These are phyloP conservation scores for Cardiospermum halicacabum DNA, from an alignment of 345 rosid species.

Conservation along the genomic window DNA sequence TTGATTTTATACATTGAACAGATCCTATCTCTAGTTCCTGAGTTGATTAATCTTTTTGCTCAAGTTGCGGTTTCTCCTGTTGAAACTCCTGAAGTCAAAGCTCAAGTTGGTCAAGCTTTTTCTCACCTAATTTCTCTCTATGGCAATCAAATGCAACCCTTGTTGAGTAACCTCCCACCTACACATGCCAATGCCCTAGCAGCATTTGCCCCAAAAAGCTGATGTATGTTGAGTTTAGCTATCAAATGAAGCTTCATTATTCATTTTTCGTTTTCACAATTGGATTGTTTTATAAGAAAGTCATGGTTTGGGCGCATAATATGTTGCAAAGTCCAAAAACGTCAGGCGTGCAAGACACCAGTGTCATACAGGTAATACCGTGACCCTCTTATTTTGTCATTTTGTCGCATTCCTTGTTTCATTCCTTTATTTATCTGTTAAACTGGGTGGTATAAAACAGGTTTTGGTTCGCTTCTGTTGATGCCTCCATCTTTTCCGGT, in stretches of 20 bases:
- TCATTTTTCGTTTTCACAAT: neutral
- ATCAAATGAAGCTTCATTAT: neutral
- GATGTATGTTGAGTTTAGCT: slow-evolving; percentile 16
- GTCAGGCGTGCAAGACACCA: neutral
- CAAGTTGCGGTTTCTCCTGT: slow-evolving; percentile 77
- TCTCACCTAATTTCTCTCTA: slow-evolving; percentile 71
- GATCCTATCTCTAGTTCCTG: slow-evolving; percentile 78
- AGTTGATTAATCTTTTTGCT: slow-evolving; percentile 81
- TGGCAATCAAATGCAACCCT: slow-evolving; percentile 86
- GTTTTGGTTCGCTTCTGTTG: neutral
- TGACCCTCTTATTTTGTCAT: neutral
- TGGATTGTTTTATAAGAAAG: slow-evolving; percentile 2
- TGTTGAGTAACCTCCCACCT: slow-evolving; percentile 64
- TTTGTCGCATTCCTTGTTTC: neutral
- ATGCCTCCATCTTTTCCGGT: neutral
- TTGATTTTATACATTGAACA: slow-evolving; percentile 23
- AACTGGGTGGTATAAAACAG: neutral
- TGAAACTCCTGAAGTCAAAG: slow-evolving; percentile 83
- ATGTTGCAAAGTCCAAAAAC: slow-evolving; percentile 9
- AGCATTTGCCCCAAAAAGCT: slow-evolving; percentile 60
- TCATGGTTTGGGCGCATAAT: neutral
- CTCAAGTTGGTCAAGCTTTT: slow-evolving; percentile 79
- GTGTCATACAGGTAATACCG: slow-evolving; percentile 11
- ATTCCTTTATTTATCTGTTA: neutral
- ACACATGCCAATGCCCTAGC: slow-evolving; percentile 81